A percentile compares a stretch with the other conserved stretches of the same genome.
Evolutionary conservation across 495 filamentous ascomycete genomes (phyloP).

Genomic region (Evansstolkia leycettana): DNA sequence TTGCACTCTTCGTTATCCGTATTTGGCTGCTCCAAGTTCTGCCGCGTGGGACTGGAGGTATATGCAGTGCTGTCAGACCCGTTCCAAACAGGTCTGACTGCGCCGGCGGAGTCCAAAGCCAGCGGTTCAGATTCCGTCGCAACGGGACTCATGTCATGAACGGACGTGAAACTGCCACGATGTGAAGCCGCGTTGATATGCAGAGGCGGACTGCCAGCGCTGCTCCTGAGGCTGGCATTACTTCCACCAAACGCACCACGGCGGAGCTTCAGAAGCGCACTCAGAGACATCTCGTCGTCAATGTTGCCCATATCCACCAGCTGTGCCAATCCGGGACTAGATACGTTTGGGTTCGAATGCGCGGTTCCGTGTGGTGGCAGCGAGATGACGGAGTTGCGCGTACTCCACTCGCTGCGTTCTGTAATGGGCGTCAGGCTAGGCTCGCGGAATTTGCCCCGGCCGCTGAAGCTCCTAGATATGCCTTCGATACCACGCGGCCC

Average conservation of each 20-base stretch:
- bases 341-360: conserved; percentile 28
- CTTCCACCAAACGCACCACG: conserved; percentile 72
- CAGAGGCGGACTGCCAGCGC: conserved; percentile 48
- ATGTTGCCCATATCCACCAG: conserved; percentile 54
- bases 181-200: conserved; percentile 18
- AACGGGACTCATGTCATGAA: too few relatives aligned
- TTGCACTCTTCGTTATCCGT: too few relatives aligned
- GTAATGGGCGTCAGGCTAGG: conserved; percentile 94
- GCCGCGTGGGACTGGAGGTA: too few relatives aligned
- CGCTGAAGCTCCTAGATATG: conserved; percentile 55
- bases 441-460: conserved; percentile 61
- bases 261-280: conserved; percentile 58
- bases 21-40: too few relatives aligned
- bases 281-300: conserved; percentile 61
- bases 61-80: too few relatives aligned
- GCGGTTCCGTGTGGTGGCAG: conserved; percentile 44
- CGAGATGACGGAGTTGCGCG: conserved; percentile 78
- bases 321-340: conserved; percentile 56
- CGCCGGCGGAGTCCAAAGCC: too few relatives aligned
- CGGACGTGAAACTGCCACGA: conserved; percentile 17
- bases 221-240: conserved; percentile 55
- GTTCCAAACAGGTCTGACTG: too few relatives aligned
- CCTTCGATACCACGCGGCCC: conserved; percentile 51
- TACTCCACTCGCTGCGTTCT: conserved; percentile 90
- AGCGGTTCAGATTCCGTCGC: too few relatives aligned